Percentiles rank a stretch among this genome's conserved stretches.
Conservation (phyloP, 108 stramenopile genomes). For the Seminavis robusta region DNA sequence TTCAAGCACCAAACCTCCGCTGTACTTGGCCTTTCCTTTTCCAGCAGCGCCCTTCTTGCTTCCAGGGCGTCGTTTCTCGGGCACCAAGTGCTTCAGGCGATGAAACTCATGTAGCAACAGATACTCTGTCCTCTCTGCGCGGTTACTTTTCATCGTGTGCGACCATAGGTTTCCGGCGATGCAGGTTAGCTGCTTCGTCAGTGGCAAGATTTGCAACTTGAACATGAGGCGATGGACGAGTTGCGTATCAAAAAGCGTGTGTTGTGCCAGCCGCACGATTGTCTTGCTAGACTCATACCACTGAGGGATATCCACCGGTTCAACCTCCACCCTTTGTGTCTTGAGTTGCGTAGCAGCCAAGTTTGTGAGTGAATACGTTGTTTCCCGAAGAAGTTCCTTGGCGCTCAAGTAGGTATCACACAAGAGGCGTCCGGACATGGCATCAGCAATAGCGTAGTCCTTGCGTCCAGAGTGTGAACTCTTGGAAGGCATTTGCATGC, state of each 20-base stretch:
- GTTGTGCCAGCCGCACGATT: constrained; percentile 82
- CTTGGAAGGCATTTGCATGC: constrained; percentile 61
- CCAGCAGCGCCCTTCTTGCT: constrained; percentile 38
- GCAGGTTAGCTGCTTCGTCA: constrained; percentile 96
- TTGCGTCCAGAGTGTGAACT: constrained; percentile 45
- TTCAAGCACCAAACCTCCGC: constrained; percentile 97
- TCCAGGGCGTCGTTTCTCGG: constrained; percentile 76
- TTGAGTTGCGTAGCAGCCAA: constrained; percentile 84
- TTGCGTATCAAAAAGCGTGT: constrained; percentile 90
- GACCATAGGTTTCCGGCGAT: constrained; percentile 97
- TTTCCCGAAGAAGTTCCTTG: constrained; percentile 93
- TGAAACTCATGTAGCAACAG: constrained; percentile 99
- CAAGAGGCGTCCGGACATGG: constrained; percentile 88
- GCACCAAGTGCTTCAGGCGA: constrained; percentile 90
- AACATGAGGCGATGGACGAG: constrained; percentile 92
- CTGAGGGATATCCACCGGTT: constrained; percentile 88
- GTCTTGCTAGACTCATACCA: constrained; percentile 69
- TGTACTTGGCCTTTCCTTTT: constrained; percentile 89
- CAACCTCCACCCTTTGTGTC: constrained; percentile 75
- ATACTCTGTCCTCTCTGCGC: constrained; percentile 99
- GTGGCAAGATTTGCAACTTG: constrained; percentile 94
- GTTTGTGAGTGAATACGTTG: constrained; percentile 90
- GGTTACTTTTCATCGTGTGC: constrained; percentile 91
- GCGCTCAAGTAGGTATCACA: constrained; percentile 95
- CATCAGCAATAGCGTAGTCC: constrained; percentile 76